These are phyloP conservation scores for Tetrastigma voinierianum DNA, from an alignment of 164 flowering plant species.

Conservation along the genomic window DNA sequence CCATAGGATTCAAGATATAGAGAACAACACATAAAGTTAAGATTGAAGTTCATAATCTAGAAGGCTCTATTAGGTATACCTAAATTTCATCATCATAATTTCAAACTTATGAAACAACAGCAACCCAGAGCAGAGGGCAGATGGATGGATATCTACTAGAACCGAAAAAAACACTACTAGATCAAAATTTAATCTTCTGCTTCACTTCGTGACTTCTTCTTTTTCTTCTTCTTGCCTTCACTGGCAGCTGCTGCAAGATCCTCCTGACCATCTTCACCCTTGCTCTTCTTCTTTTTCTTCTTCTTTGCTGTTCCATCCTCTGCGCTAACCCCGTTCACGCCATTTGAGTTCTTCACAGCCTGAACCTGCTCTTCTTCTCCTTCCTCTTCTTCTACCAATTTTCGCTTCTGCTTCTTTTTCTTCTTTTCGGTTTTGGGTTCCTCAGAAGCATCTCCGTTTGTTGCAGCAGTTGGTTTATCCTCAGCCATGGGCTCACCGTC, in stretches of 20 bases:
- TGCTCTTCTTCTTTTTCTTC: conserved; percentile 72
- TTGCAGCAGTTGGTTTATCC: conserved; percentile 25
- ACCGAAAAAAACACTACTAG: neutral
- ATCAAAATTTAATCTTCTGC: conserved; percentile 19
- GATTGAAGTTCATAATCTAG: too few relatives aligned
- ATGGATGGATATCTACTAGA: neutral
- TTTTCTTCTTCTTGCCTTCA: conserved; percentile 56
- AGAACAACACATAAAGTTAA: too few relatives aligned
- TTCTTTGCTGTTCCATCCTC: conserved; percentile 54
- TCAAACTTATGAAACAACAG: too few relatives aligned
- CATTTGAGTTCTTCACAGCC: conserved; percentile 22
- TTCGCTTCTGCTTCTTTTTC: conserved; percentile 68
- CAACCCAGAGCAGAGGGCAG: too few relatives aligned
- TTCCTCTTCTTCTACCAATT: conserved; percentile 25
- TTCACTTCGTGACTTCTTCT: conserved; percentile 44
- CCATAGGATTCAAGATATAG: too few relatives aligned
- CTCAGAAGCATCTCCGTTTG: conserved; percentile 40
- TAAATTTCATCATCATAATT: too few relatives aligned
- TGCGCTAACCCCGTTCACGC: conserved; percentile 25
- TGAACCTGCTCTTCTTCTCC: conserved; percentile 24
- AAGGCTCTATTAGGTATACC: too few relatives aligned
- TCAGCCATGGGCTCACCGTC: conserved; percentile 33
- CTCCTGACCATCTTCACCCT: conserved; percentile 37
- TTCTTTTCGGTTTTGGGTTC: conserved; percentile 51
- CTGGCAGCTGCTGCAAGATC: conserved; percentile 32